Evolutionary conservation across 768 basidiomycete genomes (phyloP).

Genomic region (Lactarius hatsudake): DNA sequence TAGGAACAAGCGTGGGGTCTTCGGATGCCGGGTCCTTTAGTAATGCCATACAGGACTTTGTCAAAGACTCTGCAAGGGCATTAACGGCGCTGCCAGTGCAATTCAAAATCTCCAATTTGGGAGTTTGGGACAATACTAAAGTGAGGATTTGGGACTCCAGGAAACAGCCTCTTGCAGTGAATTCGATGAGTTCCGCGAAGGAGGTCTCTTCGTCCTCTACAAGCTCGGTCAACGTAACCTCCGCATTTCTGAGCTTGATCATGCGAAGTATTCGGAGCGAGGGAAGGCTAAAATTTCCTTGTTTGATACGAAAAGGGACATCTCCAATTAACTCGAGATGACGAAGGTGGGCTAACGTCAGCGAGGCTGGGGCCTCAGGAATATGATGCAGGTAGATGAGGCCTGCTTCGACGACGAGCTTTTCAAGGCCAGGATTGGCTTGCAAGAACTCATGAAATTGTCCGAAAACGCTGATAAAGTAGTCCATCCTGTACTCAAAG

Average conservation of each 20-base stretch:
- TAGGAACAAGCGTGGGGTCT: too few relatives aligned
- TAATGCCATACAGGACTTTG: not conserved
- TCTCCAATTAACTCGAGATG: too few relatives aligned
- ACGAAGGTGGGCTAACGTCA: too few relatives aligned
- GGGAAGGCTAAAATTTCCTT: slow-evolving; percentile 14
- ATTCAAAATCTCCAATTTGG: slow-evolving; percentile 12
- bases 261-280: slow-evolving; percentile 20
- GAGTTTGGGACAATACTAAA: slow-evolving; percentile 2
- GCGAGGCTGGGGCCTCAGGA: too few relatives aligned
- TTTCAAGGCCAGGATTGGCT: too few relatives aligned
- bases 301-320: too few relatives aligned
- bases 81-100: slow-evolving; percentile 9
- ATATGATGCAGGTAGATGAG: too few relatives aligned
- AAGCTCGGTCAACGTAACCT: not conserved
- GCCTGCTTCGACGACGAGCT: too few relatives aligned
- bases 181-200: slow-evolving; percentile 19
- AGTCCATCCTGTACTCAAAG: too few relatives aligned
- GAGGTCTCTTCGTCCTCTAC: slow-evolving; percentile 15
- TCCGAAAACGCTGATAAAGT: too few relatives aligned
- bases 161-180: slow-evolving; percentile 7
- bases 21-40: too few relatives aligned
- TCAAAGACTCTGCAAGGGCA: slow-evolving; percentile 10
- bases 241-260: not conserved
- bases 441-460: too few relatives aligned
- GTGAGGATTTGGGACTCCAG: not conserved